These are phyloP conservation scores for Microcos paniculata DNA, from an alignment of 345 rosid species.

Conservation along the genomic window DNA sequence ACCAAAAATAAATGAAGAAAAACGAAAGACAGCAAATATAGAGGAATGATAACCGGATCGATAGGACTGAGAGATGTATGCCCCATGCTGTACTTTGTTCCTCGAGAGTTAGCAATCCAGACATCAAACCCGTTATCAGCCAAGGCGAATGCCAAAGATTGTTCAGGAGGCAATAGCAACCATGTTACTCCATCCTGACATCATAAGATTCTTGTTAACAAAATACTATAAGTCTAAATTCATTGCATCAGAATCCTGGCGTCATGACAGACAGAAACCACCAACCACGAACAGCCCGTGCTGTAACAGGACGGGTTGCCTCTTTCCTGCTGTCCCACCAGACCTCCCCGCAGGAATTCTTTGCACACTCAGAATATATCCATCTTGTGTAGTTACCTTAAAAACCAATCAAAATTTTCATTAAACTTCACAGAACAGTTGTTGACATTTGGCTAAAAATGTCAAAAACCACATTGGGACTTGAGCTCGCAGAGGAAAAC, in stretches of 20 bases:
- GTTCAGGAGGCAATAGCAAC: conserved; percentile 40
- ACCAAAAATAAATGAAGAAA: neutral
- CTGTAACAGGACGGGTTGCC: conserved; percentile 49
- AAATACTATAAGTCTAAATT: neutral
- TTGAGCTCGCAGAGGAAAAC: neutral
- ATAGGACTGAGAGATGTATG: conserved; percentile 33
- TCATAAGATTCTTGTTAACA: neutral
- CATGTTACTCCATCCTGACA: conserved; percentile 51
- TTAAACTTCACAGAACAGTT: neutral
- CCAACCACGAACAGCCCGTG: conserved; percentile 51
- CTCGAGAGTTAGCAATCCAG: conserved; percentile 49
- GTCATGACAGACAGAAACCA: neutral
- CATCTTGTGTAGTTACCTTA: conserved; percentile 60
- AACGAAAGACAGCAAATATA: neutral
- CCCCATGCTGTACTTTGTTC: conserved; percentile 44
- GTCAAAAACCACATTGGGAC: neutral
- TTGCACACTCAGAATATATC: conserved; percentile 55
- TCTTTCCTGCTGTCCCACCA: conserved; percentile 23
- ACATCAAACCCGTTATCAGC: conserved; percentile 50
- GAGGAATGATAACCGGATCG: conserved; percentile 23
- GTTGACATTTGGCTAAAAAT: neutral
- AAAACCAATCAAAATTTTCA: conserved; percentile 7
- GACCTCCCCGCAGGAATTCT: conserved; percentile 45
- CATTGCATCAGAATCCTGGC: neutral
- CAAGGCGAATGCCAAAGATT: conserved; percentile 43